A percentile compares a stretch with the other conserved stretches of the same genome.
phyloP scores from a whole-genome alignment of 257 asterid genomes.

The Gentiana macrophylla region DNA sequence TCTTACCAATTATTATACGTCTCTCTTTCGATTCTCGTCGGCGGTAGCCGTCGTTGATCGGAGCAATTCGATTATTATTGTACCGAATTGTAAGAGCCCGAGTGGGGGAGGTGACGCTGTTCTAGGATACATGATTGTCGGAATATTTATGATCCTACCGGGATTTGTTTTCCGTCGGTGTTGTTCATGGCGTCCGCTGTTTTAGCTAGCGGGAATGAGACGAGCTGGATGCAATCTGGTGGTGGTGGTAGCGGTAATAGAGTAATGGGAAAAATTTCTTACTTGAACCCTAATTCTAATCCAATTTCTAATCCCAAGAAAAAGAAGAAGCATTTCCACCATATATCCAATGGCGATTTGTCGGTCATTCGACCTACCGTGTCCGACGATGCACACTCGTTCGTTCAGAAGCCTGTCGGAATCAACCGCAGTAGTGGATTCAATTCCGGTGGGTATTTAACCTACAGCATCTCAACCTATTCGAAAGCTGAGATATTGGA shows the following conservation, averaged over 20 bases:
- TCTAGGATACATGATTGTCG: too few relatives aligned
- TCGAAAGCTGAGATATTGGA: conserved; percentile 44
- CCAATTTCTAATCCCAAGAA: conserved; percentile 72
- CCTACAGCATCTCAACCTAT: conserved; percentile 42
- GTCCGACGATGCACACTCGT: conserved; percentile 92
- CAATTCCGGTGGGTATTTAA: conserved; percentile 48
- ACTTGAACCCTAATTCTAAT: conserved; percentile 68
- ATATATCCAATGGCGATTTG: conserved; percentile 36
- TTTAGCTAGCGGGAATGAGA: conserved; percentile 74
- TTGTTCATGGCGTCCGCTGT: conserved; percentile 80
- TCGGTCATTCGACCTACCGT: conserved; percentile 68
- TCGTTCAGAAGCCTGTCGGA: conserved; percentile 43
- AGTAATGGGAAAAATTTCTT: conserved; percentile 72
- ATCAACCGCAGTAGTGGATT: conserved; percentile 37
- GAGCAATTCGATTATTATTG: not conserved
- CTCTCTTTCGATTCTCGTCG: not conserved
- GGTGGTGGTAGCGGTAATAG: conserved; percentile 15
- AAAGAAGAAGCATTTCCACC: conserved; percentile 64
- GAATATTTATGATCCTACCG: conserved; percentile 24
- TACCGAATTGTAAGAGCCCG: too few relatives aligned
- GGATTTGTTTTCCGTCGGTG: conserved; percentile 35
- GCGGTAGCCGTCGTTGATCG: conserved; percentile 8
- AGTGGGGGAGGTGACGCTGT: too few relatives aligned
- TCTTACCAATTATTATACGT: not conserved
- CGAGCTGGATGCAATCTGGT: conserved; percentile 67